Evolutionary conservation across 202 grass and related monocot species (phyloP).

Genomic region (Schoenoplectus triqueter): DNA sequence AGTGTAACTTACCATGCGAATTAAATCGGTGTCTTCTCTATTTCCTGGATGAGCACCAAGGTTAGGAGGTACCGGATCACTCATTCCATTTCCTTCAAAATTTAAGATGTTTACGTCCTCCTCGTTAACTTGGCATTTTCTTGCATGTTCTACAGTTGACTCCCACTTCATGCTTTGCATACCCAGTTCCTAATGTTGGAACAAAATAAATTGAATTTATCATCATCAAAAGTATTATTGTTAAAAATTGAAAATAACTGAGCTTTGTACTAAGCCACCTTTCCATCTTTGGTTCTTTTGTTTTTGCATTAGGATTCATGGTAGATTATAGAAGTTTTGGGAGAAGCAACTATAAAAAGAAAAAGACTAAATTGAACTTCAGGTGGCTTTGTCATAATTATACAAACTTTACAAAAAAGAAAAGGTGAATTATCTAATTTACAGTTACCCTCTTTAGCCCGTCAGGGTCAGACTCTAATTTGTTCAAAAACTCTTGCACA

Average conservation of each 20-base stretch:
- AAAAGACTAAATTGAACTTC: not conserved
- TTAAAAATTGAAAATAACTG: not conserved
- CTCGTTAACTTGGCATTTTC: slow-evolving; percentile 24
- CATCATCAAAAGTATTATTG: not conserved
- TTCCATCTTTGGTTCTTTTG: not conserved
- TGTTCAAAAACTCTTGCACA: slow-evolving; percentile 66
- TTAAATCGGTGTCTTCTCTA: not conserved
- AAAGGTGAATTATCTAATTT: slow-evolving; percentile 17
- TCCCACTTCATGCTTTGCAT: slow-evolving; percentile 53
- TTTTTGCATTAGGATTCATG: not conserved
- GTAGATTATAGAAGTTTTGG: not conserved
- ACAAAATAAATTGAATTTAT: not conserved
- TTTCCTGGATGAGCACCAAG: not conserved
- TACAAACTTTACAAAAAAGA: slow-evolving; percentile 23
- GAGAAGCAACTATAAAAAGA: not conserved
- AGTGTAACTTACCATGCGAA: slow-evolving; percentile 15
- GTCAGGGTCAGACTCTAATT: slow-evolving; percentile 47
- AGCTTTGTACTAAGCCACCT: not conserved
- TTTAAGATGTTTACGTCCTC: slow-evolving; percentile 33
- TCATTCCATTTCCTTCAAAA: not conserved
- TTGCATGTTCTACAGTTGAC: slow-evolving; percentile 55
- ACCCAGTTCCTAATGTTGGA: slow-evolving; percentile 40
- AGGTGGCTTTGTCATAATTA: not conserved
- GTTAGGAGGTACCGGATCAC: not conserved
- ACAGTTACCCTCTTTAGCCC: slow-evolving; percentile 49